These are phyloP conservation scores for Barnettozyma hawaiiensis DNA, from an alignment of 1,139 yeast species.

Conservation along the genomic window DNA sequence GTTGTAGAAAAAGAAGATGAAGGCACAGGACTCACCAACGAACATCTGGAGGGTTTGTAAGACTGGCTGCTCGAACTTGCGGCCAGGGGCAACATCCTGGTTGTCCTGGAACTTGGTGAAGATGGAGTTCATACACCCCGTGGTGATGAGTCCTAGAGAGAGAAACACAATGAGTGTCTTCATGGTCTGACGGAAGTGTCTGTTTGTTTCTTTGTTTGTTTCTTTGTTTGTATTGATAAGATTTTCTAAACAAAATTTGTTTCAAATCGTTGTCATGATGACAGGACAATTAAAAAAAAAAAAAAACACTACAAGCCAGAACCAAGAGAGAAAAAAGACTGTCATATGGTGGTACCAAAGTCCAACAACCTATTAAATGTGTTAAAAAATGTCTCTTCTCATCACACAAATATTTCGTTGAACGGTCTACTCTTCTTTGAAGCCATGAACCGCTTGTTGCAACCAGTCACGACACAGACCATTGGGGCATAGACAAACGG, in stretches of 20 bases:
- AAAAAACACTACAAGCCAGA: too few species aligned
- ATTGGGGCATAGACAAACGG: conserved; percentile 46
- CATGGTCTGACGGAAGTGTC: conserved; percentile 1
- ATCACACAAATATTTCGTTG: conserved; percentile 33
- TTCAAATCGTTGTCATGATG: background rate
- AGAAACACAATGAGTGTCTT: conserved; percentile 2
- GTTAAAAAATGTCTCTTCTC: conserved; percentile 2
- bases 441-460: conserved; percentile 34
- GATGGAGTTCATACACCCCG: conserved; percentile 71
- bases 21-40: conserved; percentile 57
- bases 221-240: background rate
- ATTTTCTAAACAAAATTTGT: background rate
- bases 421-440: conserved; percentile 26
- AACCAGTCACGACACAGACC: conserved; percentile 39
- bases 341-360: too few species aligned
- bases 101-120: conserved; percentile 75
- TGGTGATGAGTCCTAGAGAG: conserved; percentile 48
- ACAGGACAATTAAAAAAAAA: too few species aligned
- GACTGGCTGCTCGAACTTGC: conserved; percentile 69
- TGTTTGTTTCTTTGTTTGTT: background rate
- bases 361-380: background rate
- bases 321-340: too few species aligned
- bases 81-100: conserved; percentile 55
- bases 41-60: conserved; percentile 81
- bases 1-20: conserved; percentile 35